These are phyloP conservation scores for Didymellaceae sp. DNA, from an alignment of 2,329 filamentous ascomycete genomes.

Conservation along the genomic window DNA sequence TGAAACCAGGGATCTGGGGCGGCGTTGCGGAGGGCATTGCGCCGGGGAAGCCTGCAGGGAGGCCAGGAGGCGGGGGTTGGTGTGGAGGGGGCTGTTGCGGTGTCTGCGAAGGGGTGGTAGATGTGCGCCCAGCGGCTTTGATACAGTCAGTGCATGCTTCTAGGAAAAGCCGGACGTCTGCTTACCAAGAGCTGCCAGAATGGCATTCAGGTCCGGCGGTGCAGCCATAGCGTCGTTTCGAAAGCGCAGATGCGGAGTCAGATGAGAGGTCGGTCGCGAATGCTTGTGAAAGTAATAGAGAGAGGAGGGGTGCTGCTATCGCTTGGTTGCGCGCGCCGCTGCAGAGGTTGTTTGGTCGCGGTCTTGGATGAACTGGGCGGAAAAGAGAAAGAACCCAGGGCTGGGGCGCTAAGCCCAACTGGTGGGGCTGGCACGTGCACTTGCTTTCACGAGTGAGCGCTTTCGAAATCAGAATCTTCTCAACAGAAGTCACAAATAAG, in stretches of 20 bases:
- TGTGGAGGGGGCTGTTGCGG: constrained; percentile 51
- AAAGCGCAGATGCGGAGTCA: neutral
- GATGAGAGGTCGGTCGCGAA: constrained; percentile 3
- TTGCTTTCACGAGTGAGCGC: constrained; percentile 10
- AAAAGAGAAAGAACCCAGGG: constrained; percentile 22
- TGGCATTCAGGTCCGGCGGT: constrained; percentile 48
- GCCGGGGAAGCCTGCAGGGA: constrained; percentile 54
- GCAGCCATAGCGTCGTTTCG: constrained; percentile 40
- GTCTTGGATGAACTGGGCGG: constrained; percentile 15
- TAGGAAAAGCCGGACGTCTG: neutral
- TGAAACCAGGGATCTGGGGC: constrained; percentile 53
- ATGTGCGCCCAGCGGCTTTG: constrained; percentile 55
- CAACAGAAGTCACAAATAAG: neutral
- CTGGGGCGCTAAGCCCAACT: constrained; percentile 6
- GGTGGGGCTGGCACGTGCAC: constrained; percentile 11
- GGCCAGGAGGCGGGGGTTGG: constrained; percentile 52
- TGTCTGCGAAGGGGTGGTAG: constrained; percentile 56
- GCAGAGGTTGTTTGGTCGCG: constrained; percentile 20
- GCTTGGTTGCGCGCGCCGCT: constrained; percentile 10
- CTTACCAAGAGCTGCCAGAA: constrained; percentile 49
- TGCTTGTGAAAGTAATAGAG: neutral
- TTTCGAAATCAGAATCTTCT: too few relatives aligned
- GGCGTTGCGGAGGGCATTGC: constrained; percentile 50
- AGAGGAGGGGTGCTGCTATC: constrained; percentile 1
- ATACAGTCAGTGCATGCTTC: constrained; percentile 15